phyloP scores from a whole-genome alignment of 1,284 basidiomycete genomes.

The Gymnopus androsaceus region DNA sequence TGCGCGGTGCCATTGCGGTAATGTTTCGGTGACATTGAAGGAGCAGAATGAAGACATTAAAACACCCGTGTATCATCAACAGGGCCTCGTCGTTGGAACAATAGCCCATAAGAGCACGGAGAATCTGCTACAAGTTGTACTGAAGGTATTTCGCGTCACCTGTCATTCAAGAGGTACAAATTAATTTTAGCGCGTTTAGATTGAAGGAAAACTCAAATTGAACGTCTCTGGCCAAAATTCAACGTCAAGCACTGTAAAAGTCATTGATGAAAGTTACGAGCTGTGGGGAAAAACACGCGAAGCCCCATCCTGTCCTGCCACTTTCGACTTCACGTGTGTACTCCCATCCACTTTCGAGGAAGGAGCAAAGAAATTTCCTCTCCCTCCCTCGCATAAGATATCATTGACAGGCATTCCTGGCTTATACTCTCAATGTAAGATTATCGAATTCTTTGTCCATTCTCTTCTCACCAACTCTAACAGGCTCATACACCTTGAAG shows the following conservation, averaged over 20 bases:
- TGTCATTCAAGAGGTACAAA: not conserved
- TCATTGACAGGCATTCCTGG: not conserved
- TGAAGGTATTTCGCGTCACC: conserved; percentile 7
- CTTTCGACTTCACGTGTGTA: conserved; percentile 5
- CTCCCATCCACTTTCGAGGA: conserved; percentile 10
- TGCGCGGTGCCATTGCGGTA: conserved; percentile 1
- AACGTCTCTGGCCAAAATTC: conserved; percentile 3
- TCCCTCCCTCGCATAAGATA: conserved; percentile 14
- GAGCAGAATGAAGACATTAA: conserved; percentile 9
- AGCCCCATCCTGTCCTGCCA: not conserved
- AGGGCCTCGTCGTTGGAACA: conserved; percentile 7
- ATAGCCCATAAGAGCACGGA: conserved; percentile 3
- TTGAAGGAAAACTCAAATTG: conserved; percentile 11
- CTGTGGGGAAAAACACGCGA: conserved; percentile 6
- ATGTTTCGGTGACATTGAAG: conserved; percentile 6
- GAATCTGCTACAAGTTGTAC: conserved; percentile 2
- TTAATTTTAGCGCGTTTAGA: not conserved
- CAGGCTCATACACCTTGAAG: conserved; percentile 12
- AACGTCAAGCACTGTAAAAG: not conserved
- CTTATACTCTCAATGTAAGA: conserved; percentile 1
- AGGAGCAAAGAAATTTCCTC: not conserved
- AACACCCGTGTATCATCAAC: conserved; percentile 7
- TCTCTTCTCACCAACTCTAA: not conserved
- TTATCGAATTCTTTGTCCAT: not conserved
- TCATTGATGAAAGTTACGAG: conserved; percentile 7